A percentile compares a stretch with the other conserved stretches of the same genome.
These are phyloP conservation scores for Exophiala xenobiotica DNA, from an alignment of 2,329 filamentous ascomycete genomes.

Conservation along the genomic window DNA sequence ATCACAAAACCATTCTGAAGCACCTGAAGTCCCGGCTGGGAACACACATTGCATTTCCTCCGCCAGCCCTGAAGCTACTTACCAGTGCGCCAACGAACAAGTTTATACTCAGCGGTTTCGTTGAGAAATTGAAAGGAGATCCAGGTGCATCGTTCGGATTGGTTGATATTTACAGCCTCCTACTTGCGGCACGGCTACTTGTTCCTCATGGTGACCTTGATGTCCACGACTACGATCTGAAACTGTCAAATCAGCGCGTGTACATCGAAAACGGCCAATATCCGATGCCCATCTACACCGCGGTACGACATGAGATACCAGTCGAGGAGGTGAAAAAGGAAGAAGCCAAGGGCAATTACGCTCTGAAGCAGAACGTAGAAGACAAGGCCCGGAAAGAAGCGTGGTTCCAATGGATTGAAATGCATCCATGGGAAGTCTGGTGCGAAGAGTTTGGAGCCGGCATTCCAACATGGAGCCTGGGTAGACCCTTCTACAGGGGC, in stretches of 20 bases:
- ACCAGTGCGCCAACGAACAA: slow-evolving; percentile 93
- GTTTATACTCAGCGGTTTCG: slow-evolving; percentile 78
- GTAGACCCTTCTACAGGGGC: slow-evolving; percentile 76
- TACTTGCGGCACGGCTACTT: slow-evolving; percentile 79
- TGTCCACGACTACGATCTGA: slow-evolving; percentile 76
- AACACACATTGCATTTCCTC: slow-evolving; percentile 90
- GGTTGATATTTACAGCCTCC: slow-evolving; percentile 87
- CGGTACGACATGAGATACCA: slow-evolving; percentile 92
- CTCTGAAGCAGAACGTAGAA: slow-evolving; percentile 40
- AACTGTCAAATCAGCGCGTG: slow-evolving; percentile 80
- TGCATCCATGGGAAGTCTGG: slow-evolving; percentile 92
- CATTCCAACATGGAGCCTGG: slow-evolving; percentile 92
- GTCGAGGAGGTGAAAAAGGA: slow-evolving; percentile 50
- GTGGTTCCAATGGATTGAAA: slow-evolving; percentile 99
- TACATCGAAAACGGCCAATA: slow-evolving; percentile 75
- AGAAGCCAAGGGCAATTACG: slow-evolving; percentile 34
- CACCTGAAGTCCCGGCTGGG: slow-evolving; percentile 84
- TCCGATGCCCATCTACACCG: slow-evolving; percentile 92
- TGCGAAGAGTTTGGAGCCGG: slow-evolving; percentile 89
- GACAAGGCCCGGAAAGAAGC: slow-evolving; percentile 60
- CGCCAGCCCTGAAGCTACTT: slow-evolving; percentile 74
- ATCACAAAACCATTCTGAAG: slow-evolving; percentile 69
- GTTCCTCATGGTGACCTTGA: slow-evolving; percentile 82
- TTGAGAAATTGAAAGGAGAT: slow-evolving; percentile 88
- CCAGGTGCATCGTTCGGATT: slow-evolving; percentile 79